Conservation (phyloP, 352 stramenopile genomes). For the Blastocystis sp. region DNA sequence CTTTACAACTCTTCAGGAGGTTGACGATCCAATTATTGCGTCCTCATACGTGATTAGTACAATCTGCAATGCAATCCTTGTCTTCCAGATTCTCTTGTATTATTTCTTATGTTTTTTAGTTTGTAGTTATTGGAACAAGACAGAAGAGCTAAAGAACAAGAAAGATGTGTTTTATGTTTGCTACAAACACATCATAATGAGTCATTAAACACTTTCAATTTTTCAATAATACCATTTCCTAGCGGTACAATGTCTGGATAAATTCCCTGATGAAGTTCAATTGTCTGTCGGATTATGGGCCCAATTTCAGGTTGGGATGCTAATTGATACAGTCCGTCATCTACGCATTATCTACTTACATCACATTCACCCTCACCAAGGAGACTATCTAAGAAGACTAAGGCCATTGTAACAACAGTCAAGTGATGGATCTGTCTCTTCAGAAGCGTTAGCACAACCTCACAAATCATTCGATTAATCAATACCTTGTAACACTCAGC, state of each 20-base stretch:
- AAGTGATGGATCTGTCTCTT: not conserved
- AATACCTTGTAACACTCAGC: constrained; percentile 8
- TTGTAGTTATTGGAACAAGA: constrained; percentile 52
- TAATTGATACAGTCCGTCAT: constrained; percentile 39
- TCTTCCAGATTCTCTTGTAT: constrained; percentile 66
- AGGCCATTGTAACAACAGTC: not conserved
- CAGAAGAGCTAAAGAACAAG: not conserved
- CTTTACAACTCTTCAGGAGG: constrained; percentile 80
- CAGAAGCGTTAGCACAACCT: not conserved
- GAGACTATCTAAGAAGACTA: not conserved
- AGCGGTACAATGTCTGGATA: not conserved
- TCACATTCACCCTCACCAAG: not conserved
- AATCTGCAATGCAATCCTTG: constrained; percentile 46
- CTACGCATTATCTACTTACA: not conserved
- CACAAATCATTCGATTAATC: not conserved
- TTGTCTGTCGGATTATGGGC: not conserved
- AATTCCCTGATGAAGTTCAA: not conserved
- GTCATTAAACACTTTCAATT: not conserved
- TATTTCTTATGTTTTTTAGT: not conserved
- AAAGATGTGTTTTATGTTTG: constrained; percentile 42
- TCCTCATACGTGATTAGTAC: constrained; percentile 61
- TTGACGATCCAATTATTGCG: constrained; percentile 64
- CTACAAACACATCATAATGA: constrained; percentile 30
- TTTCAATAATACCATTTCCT: not conserved
- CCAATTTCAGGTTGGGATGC: not conserved